A percentile compares a stretch with the other conserved stretches of the same genome.
These are phyloP conservation scores for Starmerella asiatica DNA, from an alignment of 805 yeast genomes.

Conservation along the genomic window DNA sequence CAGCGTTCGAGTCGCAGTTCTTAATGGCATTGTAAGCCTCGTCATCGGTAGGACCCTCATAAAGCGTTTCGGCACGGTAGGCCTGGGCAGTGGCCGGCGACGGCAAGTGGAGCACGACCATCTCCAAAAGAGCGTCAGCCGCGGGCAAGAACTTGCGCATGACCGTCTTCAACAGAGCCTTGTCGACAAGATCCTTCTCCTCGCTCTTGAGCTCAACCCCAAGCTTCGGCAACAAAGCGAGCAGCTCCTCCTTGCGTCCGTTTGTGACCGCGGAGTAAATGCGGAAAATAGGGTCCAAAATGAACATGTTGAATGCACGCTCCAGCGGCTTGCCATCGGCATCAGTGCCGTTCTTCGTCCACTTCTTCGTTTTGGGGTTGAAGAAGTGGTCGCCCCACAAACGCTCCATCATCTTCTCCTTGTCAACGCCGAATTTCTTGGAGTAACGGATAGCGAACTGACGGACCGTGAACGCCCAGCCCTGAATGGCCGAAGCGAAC, in stretches of 20 bases:
- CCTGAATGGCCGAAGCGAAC: conserved; percentile 99
- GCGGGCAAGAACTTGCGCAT: conserved; percentile 99
- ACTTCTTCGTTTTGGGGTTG: conserved; percentile 99
- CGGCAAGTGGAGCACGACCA: conserved; percentile 97
- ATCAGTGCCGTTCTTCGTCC: conserved; percentile 91
- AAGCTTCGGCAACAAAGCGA: conserved; percentile 80
- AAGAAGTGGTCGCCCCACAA: conserved; percentile 99
- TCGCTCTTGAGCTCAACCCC: conserved; percentile 89
- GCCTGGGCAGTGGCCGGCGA: conserved; percentile 98
- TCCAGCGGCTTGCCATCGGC: conserved; percentile 91
- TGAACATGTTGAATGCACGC: conserved; percentile 99
- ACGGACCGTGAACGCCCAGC: conserved; percentile 99
- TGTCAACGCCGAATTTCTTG: conserved; percentile 99
- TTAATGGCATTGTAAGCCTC: conserved; percentile 81
- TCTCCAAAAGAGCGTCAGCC: conserved; percentile 97
- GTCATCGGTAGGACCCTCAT: conserved; percentile 94
- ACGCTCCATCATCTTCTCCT: conserved; percentile 95
- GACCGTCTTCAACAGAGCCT: conserved; percentile 93
- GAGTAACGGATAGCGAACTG: conserved; percentile 97
- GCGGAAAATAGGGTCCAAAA: conserved; percentile 97
- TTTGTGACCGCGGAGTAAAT: conserved; percentile 94
- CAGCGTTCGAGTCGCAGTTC: conserved; percentile 97
- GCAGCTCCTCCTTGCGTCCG: conserved; percentile 96
- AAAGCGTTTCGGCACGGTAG: conserved; percentile 98
- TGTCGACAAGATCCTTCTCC: conserved; percentile 97